Evolutionary conservation across 1,139 yeast genomes (phyloP).

Genomic region (Geotrichum reessii): DNA sequence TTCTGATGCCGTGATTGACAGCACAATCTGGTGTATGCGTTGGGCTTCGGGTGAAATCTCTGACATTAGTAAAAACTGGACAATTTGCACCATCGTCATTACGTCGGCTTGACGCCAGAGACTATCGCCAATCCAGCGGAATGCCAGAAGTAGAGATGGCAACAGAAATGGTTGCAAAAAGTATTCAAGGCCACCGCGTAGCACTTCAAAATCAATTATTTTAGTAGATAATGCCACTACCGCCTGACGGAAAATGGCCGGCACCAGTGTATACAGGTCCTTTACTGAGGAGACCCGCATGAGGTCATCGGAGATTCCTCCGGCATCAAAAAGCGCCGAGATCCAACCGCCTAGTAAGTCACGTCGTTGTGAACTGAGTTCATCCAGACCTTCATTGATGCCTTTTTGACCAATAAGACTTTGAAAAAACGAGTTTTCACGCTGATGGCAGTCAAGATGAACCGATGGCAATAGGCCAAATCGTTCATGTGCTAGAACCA

Average conservation of each 20-base stretch:
- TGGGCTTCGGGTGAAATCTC: conserved; percentile 38
- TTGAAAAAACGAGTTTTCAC: conserved; percentile 6
- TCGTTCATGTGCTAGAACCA: conserved; percentile 43
- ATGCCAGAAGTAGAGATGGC: conserved; percentile 42
- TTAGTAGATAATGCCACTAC: conserved; percentile 55
- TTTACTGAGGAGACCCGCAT: conserved; percentile 61
- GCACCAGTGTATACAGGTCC: conserved; percentile 64
- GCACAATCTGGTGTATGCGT: conserved; percentile 36
- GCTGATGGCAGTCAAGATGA: conserved; percentile 22
- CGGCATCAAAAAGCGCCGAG: conserved; percentile 71
- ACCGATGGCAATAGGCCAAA: conserved; percentile 41
- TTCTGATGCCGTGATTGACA: conserved; percentile 32
- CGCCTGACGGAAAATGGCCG: conserved; percentile 69
- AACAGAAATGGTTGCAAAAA: conserved; percentile 56
- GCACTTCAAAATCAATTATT: conserved; percentile 46
- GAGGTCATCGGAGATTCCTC: conserved; percentile 80
- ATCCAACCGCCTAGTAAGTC: conserved; percentile 70
- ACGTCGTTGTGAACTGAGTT: conserved; percentile 32
- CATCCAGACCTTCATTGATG: conserved; percentile 18
- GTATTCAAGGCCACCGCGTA: conserved; percentile 58
- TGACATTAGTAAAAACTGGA: conserved; percentile 35
- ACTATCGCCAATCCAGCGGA: conserved; percentile 38
- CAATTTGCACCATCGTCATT: conserved; percentile 31
- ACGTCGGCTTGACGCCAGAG: conserved; percentile 37
- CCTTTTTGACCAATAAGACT: conserved; percentile 2